Evolutionary conservation across 2,329 filamentous ascomycete genomes (phyloP).

Genomic region (Aureobasidium sp.): DNA sequence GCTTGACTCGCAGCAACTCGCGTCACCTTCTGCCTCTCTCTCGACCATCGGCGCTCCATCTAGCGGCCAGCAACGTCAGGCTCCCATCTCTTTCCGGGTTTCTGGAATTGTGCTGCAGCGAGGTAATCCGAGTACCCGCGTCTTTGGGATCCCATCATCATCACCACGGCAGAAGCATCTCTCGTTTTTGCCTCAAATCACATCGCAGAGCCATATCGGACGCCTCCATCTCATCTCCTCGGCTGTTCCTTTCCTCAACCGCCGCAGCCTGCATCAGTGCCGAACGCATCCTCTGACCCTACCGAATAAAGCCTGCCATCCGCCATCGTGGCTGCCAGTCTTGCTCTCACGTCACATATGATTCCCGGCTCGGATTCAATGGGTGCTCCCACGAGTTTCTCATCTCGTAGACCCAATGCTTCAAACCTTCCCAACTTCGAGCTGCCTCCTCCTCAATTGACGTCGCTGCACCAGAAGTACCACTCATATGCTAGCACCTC

Average conservation of each 20-base stretch:
- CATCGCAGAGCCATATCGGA: constrained; percentile 5
- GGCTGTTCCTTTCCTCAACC: constrained; percentile 10
- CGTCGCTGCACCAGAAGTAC: constrained; percentile 45
- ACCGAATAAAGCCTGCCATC: constrained; percentile 22
- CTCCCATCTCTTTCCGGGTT: constrained; percentile 18
- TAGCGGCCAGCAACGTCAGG: constrained; percentile 22
- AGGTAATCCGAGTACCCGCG: constrained; percentile 2
- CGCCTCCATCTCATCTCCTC: constrained; percentile 1
- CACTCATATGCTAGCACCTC: constrained; percentile 35
- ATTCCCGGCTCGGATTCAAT: constrained; percentile 55
- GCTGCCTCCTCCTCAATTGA: constrained; percentile 56
- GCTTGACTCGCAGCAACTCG: constrained; percentile 38
- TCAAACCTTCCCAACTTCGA: constrained; percentile 63
- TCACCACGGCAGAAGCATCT: background rate
- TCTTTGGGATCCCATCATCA: background rate
- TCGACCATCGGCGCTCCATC: constrained; percentile 15
- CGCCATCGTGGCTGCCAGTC: constrained; percentile 57
- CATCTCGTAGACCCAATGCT: constrained; percentile 63
- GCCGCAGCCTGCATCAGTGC: constrained; percentile 6
- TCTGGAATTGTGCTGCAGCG: constrained; percentile 10
- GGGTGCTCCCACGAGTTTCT: constrained; percentile 58
- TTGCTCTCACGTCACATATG: constrained; percentile 55
- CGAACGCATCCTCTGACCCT: constrained; percentile 5
- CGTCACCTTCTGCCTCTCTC: constrained; percentile 28
- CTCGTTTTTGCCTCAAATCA: constrained; percentile 5